A percentile compares a stretch with the other conserved stretches of the same genome.
These are phyloP conservation scores for Zygosaccharomyces bailii DNA, from an alignment of 805 yeast species.

Conservation along the genomic window DNA sequence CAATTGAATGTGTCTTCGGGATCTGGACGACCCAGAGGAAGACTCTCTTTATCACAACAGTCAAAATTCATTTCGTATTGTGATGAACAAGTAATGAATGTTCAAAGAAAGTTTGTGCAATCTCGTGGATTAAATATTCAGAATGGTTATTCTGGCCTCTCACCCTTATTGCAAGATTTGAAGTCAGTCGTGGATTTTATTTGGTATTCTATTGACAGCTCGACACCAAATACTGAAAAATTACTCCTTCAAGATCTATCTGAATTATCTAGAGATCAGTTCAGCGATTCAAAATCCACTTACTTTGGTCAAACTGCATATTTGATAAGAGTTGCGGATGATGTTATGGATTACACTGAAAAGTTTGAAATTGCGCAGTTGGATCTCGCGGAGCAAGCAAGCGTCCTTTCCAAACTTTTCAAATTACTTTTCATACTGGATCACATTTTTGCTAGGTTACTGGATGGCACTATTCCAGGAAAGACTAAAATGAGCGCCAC, in stretches of 20 bases:
- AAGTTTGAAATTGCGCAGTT: constrained; percentile 37
- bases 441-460: constrained; percentile 38
- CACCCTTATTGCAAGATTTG: constrained; percentile 44
- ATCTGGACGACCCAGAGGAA: constrained; percentile 9
- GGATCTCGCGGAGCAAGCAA: constrained; percentile 22
- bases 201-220: constrained; percentile 55
- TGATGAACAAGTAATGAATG: constrained; percentile 49
- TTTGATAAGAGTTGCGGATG: constrained; percentile 61
- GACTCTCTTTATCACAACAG: constrained; percentile 49
- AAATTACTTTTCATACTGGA: constrained; percentile 42
- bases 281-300: constrained; percentile 22
- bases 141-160: constrained; percentile 30
- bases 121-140: constrained; percentile 38
- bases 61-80: constrained; percentile 52
- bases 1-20: constrained; percentile 16
- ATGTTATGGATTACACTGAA: constrained; percentile 56
- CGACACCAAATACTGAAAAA: constrained; percentile 30
- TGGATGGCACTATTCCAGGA: constrained; percentile 38
- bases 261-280: constrained; percentile 8
- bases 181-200: constrained; percentile 50
- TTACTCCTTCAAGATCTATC: constrained; percentile 17
- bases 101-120: constrained; percentile 53
- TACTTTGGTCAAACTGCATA: constrained; percentile 61
- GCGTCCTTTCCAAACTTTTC: constrained; percentile 38
- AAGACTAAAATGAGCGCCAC: constrained; percentile 42